phyloP scores from a whole-genome alignment of 2,329 filamentous ascomycete genomes.

The Pseudocercospora eumusae region DNA sequence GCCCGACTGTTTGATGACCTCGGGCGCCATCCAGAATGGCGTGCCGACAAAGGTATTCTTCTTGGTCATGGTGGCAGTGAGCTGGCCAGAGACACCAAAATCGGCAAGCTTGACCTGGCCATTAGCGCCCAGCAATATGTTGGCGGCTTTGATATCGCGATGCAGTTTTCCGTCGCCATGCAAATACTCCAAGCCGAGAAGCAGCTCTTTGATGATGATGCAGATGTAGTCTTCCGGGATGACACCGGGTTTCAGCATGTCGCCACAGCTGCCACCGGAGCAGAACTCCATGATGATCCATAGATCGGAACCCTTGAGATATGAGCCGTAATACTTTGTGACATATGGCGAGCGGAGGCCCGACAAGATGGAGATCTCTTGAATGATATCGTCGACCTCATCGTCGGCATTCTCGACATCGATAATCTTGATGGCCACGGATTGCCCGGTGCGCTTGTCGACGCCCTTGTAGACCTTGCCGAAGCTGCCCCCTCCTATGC shows the following conservation, averaged over 20 bases:
- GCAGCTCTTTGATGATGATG: slow-evolving; percentile 86
- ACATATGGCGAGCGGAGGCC: slow-evolving; percentile 95
- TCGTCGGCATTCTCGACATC: slow-evolving; percentile 99
- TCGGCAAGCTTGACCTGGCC: slow-evolving; percentile 97
- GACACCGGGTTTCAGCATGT: slow-evolving; percentile 88
- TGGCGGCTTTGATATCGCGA: slow-evolving; percentile 97
- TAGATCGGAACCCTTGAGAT: slow-evolving; percentile 89
- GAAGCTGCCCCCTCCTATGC: slow-evolving; percentile 90
- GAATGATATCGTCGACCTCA: slow-evolving; percentile 98
- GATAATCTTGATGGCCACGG: slow-evolving; percentile 97
- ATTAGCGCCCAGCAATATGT: slow-evolving; percentile 82
- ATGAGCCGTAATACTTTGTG: slow-evolving; percentile 96
- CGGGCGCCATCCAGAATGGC: slow-evolving; percentile 98
- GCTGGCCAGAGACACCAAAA: slow-evolving; percentile 93
- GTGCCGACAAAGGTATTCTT: slow-evolving; percentile 99
- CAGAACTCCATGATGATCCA: slow-evolving; percentile 99
- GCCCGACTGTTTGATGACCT: slow-evolving; percentile 97
- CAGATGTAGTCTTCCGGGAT: slow-evolving; percentile 96
- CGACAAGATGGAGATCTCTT: slow-evolving; percentile 95
- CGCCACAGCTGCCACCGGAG: slow-evolving; percentile 91
- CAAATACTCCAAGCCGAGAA: slow-evolving; percentile 88
- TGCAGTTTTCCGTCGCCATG: slow-evolving; percentile 96
- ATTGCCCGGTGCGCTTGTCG: slow-evolving; percentile 87
- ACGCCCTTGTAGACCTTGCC: slow-evolving; percentile 99
- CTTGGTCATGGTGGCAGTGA: slow-evolving; percentile 98